Evolutionary conservation across 257 asterid species (phyloP).

Genomic region (Solanum chmielewskii): DNA sequence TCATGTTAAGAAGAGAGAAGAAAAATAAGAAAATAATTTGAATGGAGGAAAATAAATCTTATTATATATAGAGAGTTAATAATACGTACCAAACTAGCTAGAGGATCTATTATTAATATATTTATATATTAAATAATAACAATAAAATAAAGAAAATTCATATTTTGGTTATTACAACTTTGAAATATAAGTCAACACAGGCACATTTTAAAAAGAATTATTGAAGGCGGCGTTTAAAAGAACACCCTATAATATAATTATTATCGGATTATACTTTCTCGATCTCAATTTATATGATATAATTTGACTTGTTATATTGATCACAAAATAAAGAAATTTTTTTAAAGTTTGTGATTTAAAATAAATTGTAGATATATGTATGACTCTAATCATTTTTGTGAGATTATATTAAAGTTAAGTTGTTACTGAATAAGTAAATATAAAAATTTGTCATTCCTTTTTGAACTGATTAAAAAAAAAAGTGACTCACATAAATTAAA

Average conservation of each 20-base stretch:
- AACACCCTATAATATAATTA: not conserved
- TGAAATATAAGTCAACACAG: not conserved
- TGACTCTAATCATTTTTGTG: too few species aligned
- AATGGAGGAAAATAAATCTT: not conserved
- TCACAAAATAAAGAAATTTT: too few species aligned
- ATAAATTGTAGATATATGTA: too few species aligned
- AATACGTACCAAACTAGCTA: not conserved
- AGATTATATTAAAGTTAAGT: too few species aligned
- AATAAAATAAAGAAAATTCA: not conserved
- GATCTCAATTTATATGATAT: not conserved
- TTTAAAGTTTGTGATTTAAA: too few species aligned
- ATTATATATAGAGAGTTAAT: not conserved
- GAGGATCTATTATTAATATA: not conserved
- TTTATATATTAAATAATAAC: not conserved
- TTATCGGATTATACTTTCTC: too few species aligned
- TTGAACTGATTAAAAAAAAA: accelerated
- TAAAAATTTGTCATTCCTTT: not conserved
- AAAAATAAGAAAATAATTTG: not conserved
- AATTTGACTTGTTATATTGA: accelerated
- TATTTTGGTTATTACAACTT: not conserved
- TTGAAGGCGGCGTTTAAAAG: not conserved
- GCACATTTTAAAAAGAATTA: too few species aligned
- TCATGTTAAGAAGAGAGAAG: slow-evolving; percentile 9
- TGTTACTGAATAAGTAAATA: too few species aligned
- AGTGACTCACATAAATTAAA: too few species aligned